A percentile compares a stretch with the other conserved stretches of the same genome.
phyloP scores from a whole-genome alignment of 164 flowering plant genomes.

The Vitis labrusca region DNA sequence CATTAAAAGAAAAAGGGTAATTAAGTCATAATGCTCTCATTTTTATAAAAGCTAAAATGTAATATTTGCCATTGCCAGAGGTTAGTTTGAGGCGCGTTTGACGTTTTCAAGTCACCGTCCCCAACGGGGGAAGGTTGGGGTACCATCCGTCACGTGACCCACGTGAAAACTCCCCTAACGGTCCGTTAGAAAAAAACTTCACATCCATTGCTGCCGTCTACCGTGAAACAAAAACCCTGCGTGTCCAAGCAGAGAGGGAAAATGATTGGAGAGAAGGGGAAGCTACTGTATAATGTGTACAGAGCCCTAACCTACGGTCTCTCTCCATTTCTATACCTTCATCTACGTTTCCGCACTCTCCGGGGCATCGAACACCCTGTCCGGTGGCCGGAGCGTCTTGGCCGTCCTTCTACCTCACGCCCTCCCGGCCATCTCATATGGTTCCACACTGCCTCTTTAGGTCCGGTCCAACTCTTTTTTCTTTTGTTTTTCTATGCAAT shows the following conservation, averaged over 20 bases:
- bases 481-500: not conserved
- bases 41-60: no score
- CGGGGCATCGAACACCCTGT: slow-evolving; percentile 71
- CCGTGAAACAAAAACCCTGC: not conserved
- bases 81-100: no score
- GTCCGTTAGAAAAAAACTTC: no score
- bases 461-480: slow-evolving; percentile 21
- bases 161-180: no score
- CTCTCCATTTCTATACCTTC: slow-evolving; percentile 68
- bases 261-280: slow-evolving; percentile 18
- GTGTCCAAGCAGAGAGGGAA: not conserved
- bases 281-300: slow-evolving; percentile 46
- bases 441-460: slow-evolving; percentile 98
- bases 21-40: no score
- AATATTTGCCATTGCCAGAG: no score
- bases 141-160: no score
- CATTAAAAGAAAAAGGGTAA: no score
- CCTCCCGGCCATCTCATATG: slow-evolving; percentile 81
- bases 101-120: no score
- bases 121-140: no score
- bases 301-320: slow-evolving; percentile 60
- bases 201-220: no score
- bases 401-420: slow-evolving; percentile 70
- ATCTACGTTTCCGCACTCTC: slow-evolving; percentile 62
- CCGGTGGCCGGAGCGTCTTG: slow-evolving; percentile 85